These are phyloP conservation scores for Arthrobotrys iridis DNA, from an alignment of 2,329 filamentous ascomycete genomes.

Conservation along the genomic window DNA sequence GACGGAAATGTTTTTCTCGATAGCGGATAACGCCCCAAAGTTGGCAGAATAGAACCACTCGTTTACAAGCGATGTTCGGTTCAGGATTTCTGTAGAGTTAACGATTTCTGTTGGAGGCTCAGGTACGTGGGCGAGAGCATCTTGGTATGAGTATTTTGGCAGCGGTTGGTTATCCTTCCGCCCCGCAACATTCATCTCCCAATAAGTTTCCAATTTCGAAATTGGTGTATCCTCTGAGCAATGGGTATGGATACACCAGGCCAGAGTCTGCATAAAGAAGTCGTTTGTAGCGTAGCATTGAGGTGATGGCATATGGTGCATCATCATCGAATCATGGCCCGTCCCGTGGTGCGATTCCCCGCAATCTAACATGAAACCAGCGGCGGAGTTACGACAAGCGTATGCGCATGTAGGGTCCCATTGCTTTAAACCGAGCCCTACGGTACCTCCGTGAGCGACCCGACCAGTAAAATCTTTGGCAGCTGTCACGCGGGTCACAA, in stretches of 20 bases:
- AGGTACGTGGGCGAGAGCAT: constrained; percentile 19
- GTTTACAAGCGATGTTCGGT: constrained; percentile 23
- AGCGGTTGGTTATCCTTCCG: constrained; percentile 18
- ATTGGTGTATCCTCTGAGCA: constrained; percentile 55
- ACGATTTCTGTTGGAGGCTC: constrained; percentile 10
- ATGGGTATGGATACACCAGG: constrained; percentile 58
- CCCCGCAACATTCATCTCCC: constrained; percentile 18
- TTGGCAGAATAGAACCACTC: constrained; percentile 28
- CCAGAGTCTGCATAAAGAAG: constrained; percentile 53
- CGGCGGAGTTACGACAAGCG: constrained; percentile 13
- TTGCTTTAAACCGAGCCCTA: constrained; percentile 3
- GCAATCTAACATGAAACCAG: constrained; percentile 9
- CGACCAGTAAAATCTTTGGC: constrained; percentile 17
- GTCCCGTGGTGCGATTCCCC: neutral
- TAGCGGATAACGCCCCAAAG: neutral
- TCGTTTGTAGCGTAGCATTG: constrained; percentile 20
- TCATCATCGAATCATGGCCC: constrained; percentile 1
- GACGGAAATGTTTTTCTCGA: constrained; percentile 12
- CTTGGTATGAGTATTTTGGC: constrained; percentile 43
- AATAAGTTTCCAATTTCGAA: constrained; percentile 51
- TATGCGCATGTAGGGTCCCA: constrained; percentile 17
- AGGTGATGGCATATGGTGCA: constrained; percentile 20
- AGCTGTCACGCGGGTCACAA: neutral
- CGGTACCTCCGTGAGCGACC: constrained; percentile 14
- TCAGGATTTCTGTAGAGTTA: neutral